Conservation (phyloP, 495 filamentous ascomycete genomes). For the Aspergillus incahuasiensis region DNA sequence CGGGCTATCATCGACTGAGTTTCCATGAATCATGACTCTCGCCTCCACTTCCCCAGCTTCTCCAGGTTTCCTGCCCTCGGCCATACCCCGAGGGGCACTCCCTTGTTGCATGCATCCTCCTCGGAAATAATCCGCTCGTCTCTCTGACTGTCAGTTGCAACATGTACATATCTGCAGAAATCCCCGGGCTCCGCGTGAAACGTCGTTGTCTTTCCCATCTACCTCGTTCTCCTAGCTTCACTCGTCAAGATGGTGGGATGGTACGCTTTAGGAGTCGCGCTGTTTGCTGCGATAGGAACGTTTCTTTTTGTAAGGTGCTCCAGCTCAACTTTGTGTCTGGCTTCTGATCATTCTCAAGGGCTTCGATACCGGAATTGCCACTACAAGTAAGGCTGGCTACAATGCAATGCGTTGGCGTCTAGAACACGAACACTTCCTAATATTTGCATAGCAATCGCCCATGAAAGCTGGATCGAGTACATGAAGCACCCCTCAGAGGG, state of each 20-base stretch:
- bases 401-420: no score
- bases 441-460: constrained; percentile 46
- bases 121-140: constrained; percentile 20
- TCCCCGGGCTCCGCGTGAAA: not conserved
- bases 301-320: constrained; percentile 49
- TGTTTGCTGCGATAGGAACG: constrained; percentile 54
- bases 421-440: not conserved
- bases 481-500: constrained; percentile 52
- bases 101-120: constrained; percentile 14
- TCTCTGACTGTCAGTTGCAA: not conserved
- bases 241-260: constrained; percentile 31
- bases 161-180: constrained; percentile 9
- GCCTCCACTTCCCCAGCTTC: constrained; percentile 9
- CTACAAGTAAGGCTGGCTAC: constrained; percentile 50
- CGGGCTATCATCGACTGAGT: constrained; percentile 4
- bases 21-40: not conserved
- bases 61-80: constrained; percentile 19
- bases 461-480: constrained; percentile 57
- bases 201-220: not conserved
- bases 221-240: not conserved
- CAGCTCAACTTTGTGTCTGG: not conserved
- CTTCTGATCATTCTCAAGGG: constrained; percentile 31
- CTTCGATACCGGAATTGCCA: constrained; percentile 57
- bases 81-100: constrained; percentile 26
- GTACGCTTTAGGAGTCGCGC: constrained; percentile 46